Base-by-base conservation (phyloP, 2,329 filamentous ascomycete genomes). In the Colletotrichum cordylinicola region DNA sequence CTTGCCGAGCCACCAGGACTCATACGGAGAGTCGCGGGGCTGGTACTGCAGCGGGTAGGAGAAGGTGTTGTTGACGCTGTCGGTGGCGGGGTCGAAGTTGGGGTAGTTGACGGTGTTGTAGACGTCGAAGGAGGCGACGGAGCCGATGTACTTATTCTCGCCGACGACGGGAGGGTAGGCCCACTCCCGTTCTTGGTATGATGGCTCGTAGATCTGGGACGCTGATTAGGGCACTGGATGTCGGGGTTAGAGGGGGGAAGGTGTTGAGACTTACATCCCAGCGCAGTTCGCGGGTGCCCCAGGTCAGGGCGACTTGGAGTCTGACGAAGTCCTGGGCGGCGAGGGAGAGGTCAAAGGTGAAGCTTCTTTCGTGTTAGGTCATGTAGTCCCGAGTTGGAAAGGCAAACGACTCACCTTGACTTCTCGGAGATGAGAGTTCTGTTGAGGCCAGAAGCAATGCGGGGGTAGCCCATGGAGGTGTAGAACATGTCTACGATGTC, bases 1-100 rank as follows among this genome's bases (percentile, higher is more conserved):
- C 73, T 85, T 85, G 2, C 86, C 85, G 27, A 87, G 85, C 86
- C 86, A 87, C 82, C 84, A 87, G 66, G 83, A 86, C 76, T 77
- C 72, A 33, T 80, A 81, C 5, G 79, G 77, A 24, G 82, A 81
- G 8, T 82, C 82, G 5, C 86, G 82, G 2, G 83, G 79, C 13
- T 84, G 80, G 15, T 83, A 81, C 43, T 78, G 81, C 15, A 85
- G 72, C 2, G 86, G 86, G 75, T 87, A 87, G 1, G 85, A 75
- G 24, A 85, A 77, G 9, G 84, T 85, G 72, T 87, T 84, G 31
- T 85, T 81, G 18, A 83, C 83, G 76, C 84, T 82, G 73, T 85
- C 82, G 37, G 79, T 76, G 4, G 73, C 77, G 1, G 84, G 84
- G 18, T 85, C 82, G 60, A 84, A 87, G 52, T 66, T 43, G 37